A percentile compares a stretch with the other conserved stretches of the same genome.
These are phyloP conservation scores for Lagerstroemia speciosa DNA, from an alignment of 345 rosid genomes.

Conservation along the genomic window DNA sequence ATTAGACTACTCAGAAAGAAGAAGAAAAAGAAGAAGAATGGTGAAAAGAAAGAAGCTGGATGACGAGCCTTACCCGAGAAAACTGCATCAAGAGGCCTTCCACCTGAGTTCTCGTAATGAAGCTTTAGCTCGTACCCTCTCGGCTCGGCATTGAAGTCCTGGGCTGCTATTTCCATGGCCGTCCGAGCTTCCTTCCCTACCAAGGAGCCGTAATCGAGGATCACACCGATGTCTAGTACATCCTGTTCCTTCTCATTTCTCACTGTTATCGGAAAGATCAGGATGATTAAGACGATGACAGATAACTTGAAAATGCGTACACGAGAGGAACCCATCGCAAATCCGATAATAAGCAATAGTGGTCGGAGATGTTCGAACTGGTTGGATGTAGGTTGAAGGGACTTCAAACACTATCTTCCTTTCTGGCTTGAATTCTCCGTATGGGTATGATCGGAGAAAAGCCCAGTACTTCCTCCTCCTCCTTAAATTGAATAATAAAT, in stretches of 20 bases:
- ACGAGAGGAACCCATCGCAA: too few species aligned
- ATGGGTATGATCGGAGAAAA: too few species aligned
- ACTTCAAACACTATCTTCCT: too few species aligned
- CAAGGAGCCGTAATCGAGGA: conserved; percentile 25
- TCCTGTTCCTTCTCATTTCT: neutral
- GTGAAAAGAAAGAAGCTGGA: neutral
- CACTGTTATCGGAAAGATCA: neutral
- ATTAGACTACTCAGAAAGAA: too few species aligned
- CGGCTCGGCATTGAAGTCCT: conserved; percentile 14
- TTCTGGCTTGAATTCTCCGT: too few species aligned
- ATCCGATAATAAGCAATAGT: neutral
- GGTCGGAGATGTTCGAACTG: neutral
- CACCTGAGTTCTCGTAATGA: conserved; percentile 17
- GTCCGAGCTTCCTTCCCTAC: conserved; percentile 28
- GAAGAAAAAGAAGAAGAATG: too few species aligned
- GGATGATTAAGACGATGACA: neutral
- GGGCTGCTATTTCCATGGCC: conserved; percentile 36
- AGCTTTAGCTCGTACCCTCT: conserved; percentile 23
- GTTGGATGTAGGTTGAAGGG: neutral
- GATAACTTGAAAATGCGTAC: neutral
- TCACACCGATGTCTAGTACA: conserved; percentile 28
- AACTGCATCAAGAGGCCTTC: conserved; percentile 20
- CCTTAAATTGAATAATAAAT: too few species aligned
- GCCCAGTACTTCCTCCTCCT: too few species aligned
- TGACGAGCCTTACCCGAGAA: conserved; percentile 22